phyloP scores from a whole-genome alignment of 169 alveolate genomes.

The Eimeria sp. region DNA sequence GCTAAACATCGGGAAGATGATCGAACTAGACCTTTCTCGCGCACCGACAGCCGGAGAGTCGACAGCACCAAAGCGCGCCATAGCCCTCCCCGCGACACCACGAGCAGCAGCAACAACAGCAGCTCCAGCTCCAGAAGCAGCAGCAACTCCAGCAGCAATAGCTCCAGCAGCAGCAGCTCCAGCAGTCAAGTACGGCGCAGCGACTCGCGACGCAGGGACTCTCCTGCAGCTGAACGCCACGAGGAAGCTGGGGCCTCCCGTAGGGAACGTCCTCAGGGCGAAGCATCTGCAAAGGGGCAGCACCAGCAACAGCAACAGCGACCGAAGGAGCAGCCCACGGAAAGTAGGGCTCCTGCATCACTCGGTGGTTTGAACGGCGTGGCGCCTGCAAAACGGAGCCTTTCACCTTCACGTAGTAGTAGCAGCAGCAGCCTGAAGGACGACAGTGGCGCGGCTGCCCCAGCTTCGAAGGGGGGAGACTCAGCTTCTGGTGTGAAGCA shows the following conservation, averaged over 20 bases:
- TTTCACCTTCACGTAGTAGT: slow-evolving; percentile 32
- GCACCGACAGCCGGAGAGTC: slow-evolving; percentile 5
- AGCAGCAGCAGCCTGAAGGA: slow-evolving; percentile 60
- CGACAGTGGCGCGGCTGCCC: neutral
- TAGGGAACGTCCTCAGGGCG: slow-evolving; percentile 8
- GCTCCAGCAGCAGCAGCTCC: neutral
- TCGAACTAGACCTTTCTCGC: neutral
- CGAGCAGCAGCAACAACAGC: slow-evolving; percentile 30
- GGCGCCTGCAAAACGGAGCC: slow-evolving; percentile 33
- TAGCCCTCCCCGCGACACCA: slow-evolving; percentile 15
- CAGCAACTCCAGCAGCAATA: slow-evolving; percentile 24
- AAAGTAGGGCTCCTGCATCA: neutral
- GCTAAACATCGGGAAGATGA: slow-evolving; percentile 20
- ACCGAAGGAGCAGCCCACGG: slow-evolving; percentile 15
- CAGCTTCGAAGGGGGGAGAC: neutral
- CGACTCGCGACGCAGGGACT: slow-evolving; percentile 6
- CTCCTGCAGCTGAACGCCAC: slow-evolving; percentile 12
- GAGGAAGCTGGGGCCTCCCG: slow-evolving; percentile 31
- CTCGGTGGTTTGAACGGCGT: slow-evolving; percentile 1
- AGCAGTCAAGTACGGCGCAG: neutral
- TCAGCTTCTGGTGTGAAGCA: neutral
- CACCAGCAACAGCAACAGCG: slow-evolving; percentile 51
- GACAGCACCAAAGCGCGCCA: slow-evolving; percentile 28
- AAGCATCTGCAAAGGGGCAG: neutral
- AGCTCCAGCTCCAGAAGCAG: slow-evolving; percentile 2